These are phyloP conservation scores for Ogataea trehaloabstinens DNA, from an alignment of 805 yeast genomes.

Conservation along the genomic window DNA sequence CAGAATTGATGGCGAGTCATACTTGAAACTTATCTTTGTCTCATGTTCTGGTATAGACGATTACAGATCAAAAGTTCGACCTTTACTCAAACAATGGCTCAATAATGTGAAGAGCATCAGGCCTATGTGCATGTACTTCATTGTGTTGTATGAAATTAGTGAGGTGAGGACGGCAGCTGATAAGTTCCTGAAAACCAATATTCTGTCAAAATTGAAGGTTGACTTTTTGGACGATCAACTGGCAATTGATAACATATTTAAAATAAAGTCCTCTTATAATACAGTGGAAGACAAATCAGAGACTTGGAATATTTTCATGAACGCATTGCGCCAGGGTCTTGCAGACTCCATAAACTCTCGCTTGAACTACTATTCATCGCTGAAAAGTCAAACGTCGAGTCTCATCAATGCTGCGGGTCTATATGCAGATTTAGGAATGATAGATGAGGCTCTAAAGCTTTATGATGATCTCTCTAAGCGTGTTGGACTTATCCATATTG, in stretches of 20 bases:
- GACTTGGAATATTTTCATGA: slow-evolving; percentile 46
- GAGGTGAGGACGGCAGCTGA: slow-evolving; percentile 23
- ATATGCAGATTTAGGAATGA: slow-evolving; percentile 47
- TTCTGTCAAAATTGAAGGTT: slow-evolving; percentile 29
- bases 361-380: slow-evolving; percentile 37
- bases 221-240: slow-evolving; percentile 29
- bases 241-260: slow-evolving; percentile 37
- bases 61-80: slow-evolving; percentile 77
- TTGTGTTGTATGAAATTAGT: slow-evolving; percentile 46
- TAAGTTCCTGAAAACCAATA: slow-evolving; percentile 28
- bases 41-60: slow-evolving; percentile 65
- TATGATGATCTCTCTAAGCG: slow-evolving; percentile 44
- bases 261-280: slow-evolving; percentile 36
- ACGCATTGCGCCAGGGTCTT: slow-evolving; percentile 46
- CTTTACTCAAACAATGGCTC: slow-evolving; percentile 80
- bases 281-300: slow-evolving; percentile 42
- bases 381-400: slow-evolving; percentile 12
- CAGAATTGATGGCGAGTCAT: slow-evolving; percentile 21
- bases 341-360: slow-evolving; percentile 53
- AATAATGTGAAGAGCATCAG: slow-evolving; percentile 40
- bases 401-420: slow-evolving; percentile 35
- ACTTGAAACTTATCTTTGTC: slow-evolving; percentile 67
- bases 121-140: slow-evolving; percentile 53
- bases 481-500: slow-evolving; percentile 13
- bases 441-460: slow-evolving; percentile 57